These are phyloP conservation scores for Fusarium sp. DNA, from an alignment of 2,329 filamentous ascomycete species.

Conservation along the genomic window DNA sequence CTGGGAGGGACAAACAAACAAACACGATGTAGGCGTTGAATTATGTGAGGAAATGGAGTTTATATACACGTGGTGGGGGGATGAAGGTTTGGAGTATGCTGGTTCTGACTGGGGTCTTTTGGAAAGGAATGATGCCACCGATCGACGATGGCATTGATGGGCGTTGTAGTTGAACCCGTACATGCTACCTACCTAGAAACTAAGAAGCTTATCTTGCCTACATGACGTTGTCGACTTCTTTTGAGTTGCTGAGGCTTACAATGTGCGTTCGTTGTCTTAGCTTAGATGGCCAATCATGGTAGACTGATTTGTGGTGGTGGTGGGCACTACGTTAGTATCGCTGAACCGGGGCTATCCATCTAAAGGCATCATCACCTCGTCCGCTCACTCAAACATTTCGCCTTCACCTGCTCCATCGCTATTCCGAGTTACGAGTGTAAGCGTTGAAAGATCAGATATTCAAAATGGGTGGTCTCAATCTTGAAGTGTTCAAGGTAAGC, in stretches of 20 bases:
- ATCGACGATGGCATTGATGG: constrained; percentile 15
- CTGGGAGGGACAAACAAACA: constrained; percentile 37
- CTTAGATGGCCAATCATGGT: constrained; percentile 27
- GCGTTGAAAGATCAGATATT: constrained; percentile 8
- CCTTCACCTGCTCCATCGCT: constrained; percentile 23
- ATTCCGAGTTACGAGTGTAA: constrained; percentile 9
- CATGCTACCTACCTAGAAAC: not conserved
- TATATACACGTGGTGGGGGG: constrained; percentile 25
- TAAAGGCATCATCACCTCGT: constrained; percentile 35
- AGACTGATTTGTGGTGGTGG: constrained; percentile 7
- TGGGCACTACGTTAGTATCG: constrained; percentile 25
- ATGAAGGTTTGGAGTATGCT: constrained; percentile 12
- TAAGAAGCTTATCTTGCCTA: not conserved
- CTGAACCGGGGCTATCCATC: constrained; percentile 38
- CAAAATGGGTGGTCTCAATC: constrained; percentile 78
- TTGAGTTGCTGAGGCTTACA: not conserved
- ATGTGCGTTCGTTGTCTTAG: constrained; percentile 9
- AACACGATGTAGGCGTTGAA: constrained; percentile 44
- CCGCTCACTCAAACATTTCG: constrained; percentile 29
- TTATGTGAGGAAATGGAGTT: constrained; percentile 35
- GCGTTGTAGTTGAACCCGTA: not conserved
- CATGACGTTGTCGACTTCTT: not conserved
- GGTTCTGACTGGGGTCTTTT: constrained; percentile 7
- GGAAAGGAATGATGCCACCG: constrained; percentile 18
- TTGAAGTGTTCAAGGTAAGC: constrained; percentile 91